Percentiles rank a stretch among this genome's conserved stretches.
These are phyloP conservation scores for Silene noctiflora DNA, from an alignment of 179 eudicot genomes.

Conservation along the genomic window DNA sequence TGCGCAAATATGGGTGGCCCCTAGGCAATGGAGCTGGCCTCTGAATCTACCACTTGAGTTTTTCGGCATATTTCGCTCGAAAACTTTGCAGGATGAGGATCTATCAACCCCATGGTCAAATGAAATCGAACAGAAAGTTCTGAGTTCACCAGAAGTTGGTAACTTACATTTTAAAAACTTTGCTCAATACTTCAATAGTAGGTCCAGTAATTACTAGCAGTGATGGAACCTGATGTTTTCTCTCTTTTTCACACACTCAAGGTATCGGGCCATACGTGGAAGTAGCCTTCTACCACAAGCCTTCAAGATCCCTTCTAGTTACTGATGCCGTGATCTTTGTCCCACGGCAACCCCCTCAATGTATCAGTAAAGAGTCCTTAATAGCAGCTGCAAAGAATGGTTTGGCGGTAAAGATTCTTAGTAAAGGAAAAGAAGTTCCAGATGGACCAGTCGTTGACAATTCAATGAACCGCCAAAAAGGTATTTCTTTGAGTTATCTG, in stretches of 20 bases:
- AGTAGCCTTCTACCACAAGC: constrained; percentile 93
- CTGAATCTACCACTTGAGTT: constrained; percentile 88
- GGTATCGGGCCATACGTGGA: constrained; percentile 98
- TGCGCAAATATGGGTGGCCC: constrained; percentile 95
- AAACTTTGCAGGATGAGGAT: constrained; percentile 77
- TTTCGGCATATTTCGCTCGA: constrained; percentile 86
- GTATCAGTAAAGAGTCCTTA: constrained; percentile 77
- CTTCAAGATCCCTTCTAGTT: constrained; percentile 74
- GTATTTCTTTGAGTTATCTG: constrained; percentile 26
- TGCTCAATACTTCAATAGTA: constrained; percentile 1
- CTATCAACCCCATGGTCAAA: constrained; percentile 79
- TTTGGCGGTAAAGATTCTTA: constrained; percentile 84
- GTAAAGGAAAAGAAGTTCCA: constrained; percentile 81
- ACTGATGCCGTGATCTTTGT: constrained; percentile 96
- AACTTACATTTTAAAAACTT: constrained; percentile 20
- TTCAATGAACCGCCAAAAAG: constrained; percentile 71
- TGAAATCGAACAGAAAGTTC: constrained; percentile 93
- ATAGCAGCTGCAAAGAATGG: constrained; percentile 91
- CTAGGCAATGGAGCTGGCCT: constrained; percentile 99
- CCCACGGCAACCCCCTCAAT: constrained; percentile 76
- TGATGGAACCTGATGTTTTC: background rate
- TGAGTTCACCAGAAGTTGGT: constrained; percentile 99
- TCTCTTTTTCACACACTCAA: constrained; percentile 20
- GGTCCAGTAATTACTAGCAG: background rate
- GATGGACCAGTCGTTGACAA: constrained; percentile 86